These are phyloP conservation scores for Aspergillus eucalypticola DNA, from an alignment of 2,329 filamentous ascomycete species.

Conservation along the genomic window DNA sequence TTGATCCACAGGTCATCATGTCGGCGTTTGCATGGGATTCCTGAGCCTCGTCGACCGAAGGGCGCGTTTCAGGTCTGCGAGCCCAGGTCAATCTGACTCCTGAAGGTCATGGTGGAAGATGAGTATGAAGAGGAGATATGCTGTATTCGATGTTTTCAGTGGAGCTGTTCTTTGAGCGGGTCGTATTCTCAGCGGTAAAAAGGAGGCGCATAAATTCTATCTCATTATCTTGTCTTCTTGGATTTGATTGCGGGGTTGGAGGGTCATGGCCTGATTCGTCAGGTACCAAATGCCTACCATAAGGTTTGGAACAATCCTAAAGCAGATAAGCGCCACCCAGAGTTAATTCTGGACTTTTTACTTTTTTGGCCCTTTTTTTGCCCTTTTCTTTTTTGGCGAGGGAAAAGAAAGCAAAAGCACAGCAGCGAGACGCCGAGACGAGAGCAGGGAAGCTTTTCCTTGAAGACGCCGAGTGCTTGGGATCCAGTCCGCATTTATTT, in stretches of 20 bases:
- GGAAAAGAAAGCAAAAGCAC: slow-evolving; percentile 9
- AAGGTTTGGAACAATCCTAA: slow-evolving; percentile 6
- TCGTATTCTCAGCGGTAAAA: neutral
- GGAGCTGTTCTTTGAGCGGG: neutral
- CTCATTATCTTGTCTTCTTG: neutral
- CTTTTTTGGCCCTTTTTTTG: slow-evolving; percentile 14
- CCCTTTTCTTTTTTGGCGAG: slow-evolving; percentile 15
- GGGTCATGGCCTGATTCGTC: slow-evolving; percentile 14
- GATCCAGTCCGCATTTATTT: slow-evolving; percentile 5
- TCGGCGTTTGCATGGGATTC: slow-evolving; percentile 6
- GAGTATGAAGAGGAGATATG: neutral
- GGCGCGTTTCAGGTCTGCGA: slow-evolving; percentile 6
- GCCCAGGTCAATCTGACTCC: neutral
- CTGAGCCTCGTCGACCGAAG: slow-evolving; percentile 12
- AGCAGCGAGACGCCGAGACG: neutral
- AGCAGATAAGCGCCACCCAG: slow-evolving; percentile 14
- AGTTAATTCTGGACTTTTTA: slow-evolving; percentile 7
- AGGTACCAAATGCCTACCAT: slow-evolving; percentile 11
- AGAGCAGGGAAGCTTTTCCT: neutral
- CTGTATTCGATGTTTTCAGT: neutral
- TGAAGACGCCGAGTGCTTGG: neutral
- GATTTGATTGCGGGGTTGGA: neutral
- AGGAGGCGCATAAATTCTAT: neutral
- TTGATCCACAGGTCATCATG: slow-evolving; percentile 15
- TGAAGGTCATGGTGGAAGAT: neutral